These are phyloP conservation scores for Xenosphaeropsis pyriputrescens DNA, from an alignment of 2,329 filamentous ascomycete species.

Conservation along the genomic window DNA sequence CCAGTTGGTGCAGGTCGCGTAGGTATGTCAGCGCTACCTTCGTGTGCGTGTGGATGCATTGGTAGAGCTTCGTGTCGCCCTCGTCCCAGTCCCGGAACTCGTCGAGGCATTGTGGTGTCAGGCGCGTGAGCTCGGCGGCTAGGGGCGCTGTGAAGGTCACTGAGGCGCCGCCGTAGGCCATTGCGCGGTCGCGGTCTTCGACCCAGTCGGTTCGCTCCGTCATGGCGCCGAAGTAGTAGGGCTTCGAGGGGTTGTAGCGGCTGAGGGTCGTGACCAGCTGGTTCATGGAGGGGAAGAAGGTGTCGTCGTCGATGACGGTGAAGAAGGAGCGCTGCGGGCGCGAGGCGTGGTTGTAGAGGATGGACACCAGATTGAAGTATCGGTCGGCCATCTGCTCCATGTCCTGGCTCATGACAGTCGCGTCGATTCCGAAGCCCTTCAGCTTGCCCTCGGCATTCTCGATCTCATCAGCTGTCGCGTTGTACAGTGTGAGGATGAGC, in stretches of 20 bases:
- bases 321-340: not conserved
- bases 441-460: too few species aligned
- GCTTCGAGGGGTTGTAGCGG: conserved; percentile 6
- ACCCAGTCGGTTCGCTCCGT: conserved; percentile 15
- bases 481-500: too few species aligned
- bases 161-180: conserved; percentile 13
- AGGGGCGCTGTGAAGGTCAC: conserved; percentile 14
- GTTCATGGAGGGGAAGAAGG: conserved; percentile 12
- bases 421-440: too few species aligned
- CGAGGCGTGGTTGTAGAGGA: not conserved
- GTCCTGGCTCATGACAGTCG: too few species aligned
- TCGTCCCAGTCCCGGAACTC: conserved; percentile 5
- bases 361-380: too few species aligned
- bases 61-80: conserved; percentile 11
- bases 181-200: conserved; percentile 10
- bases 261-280: conserved; percentile 16
- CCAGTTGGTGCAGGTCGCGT: conserved; percentile 12
- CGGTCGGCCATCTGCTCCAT: too few species aligned
- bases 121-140: conserved; percentile 4
- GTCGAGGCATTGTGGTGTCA: conserved; percentile 8
- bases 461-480: too few species aligned
- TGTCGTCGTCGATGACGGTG: not conserved
- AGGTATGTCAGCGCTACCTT: conserved; percentile 10
- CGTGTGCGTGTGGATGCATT: conserved; percentile 9
- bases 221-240: conserved; percentile 8